Conservation (phyloP, 108 stramenopile species). For the Cyclotella atomus region DNA sequence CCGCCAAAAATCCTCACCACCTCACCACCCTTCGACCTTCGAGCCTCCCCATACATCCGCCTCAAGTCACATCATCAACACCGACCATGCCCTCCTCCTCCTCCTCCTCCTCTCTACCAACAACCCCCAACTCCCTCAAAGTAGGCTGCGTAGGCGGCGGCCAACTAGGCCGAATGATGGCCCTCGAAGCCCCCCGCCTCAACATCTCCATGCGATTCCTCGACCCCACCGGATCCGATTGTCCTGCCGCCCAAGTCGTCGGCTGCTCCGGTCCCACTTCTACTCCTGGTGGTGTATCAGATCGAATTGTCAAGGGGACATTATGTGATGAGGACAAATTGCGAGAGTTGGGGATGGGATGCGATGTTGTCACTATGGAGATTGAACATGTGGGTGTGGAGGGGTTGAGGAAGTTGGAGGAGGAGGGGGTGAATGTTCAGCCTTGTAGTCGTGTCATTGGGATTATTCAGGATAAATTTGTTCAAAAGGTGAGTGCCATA, state of each 20-base stretch:
- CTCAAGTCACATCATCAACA: no score
- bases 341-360: conserved; percentile 62
- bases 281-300: conserved; percentile 9
- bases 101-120: conserved; percentile 27
- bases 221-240: conserved; percentile 71
- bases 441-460: conserved; percentile 84
- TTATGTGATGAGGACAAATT: conserved; percentile 86
- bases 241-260: conserved; percentile 75
- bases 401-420: conserved; percentile 80
- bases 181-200: conserved; percentile 93
- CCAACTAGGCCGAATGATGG: conserved; percentile 99
- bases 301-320: conserved; percentile 74
- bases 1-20: no score
- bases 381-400: conserved; percentile 98
- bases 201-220: conserved; percentile 88
- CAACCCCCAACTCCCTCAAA: conserved; percentile 38
- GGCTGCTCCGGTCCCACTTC: conserved; percentile 22
- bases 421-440: conserved; percentile 86
- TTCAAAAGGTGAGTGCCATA: conserved; percentile 77
- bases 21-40: no score
- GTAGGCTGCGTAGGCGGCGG: conserved; percentile 98
- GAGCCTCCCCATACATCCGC: no score
- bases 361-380: conserved; percentile 96
- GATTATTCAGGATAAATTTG: conserved; percentile 95
- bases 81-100: no score